phyloP scores from a whole-genome alignment of 2,329 filamentous ascomycete species.

The Alternaria alternata region DNA sequence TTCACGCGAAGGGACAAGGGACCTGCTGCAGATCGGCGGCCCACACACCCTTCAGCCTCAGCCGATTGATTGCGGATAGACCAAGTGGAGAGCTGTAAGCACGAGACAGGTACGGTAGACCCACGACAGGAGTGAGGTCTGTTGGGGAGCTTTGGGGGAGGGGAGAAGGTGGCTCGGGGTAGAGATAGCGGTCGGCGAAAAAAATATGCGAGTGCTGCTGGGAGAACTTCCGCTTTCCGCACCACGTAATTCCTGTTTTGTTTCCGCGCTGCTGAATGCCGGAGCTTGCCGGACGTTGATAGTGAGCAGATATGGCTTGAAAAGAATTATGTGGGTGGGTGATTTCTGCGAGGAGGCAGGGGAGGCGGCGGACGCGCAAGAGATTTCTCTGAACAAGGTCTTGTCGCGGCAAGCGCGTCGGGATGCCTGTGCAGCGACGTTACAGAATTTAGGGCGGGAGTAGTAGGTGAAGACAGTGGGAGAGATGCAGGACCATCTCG shows the following conservation, averaged over 20 bases:
- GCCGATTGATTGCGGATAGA: slow-evolving; percentile 43
- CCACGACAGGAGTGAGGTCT: slow-evolving; percentile 31
- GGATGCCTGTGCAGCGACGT: slow-evolving; percentile 20
- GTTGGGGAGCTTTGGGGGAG: slow-evolving; percentile 27
- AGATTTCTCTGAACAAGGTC: slow-evolving; percentile 24
- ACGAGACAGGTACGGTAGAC: slow-evolving; percentile 45
- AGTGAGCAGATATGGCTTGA: slow-evolving; percentile 12
- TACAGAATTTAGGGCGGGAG: slow-evolving; percentile 21
- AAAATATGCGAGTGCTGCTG: slow-evolving; percentile 34
- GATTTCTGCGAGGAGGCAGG: slow-evolving; percentile 19
- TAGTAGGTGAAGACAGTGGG: slow-evolving; percentile 14
- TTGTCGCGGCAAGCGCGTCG: slow-evolving; percentile 36
- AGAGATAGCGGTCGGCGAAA: slow-evolving; percentile 33
- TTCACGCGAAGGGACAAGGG: slow-evolving; percentile 46
- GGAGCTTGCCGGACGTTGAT: slow-evolving; percentile 34
- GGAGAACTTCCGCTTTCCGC: slow-evolving; percentile 36
- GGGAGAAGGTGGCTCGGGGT: slow-evolving; percentile 22
- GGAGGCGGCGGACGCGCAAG: slow-evolving; percentile 22
- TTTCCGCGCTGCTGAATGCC: slow-evolving; percentile 33
- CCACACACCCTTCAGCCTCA: slow-evolving; percentile 49
- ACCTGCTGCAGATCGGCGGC: slow-evolving; percentile 46
- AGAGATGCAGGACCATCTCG: slow-evolving; percentile 7
- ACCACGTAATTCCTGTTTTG: slow-evolving; percentile 33
- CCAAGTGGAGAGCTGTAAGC: slow-evolving; percentile 46
- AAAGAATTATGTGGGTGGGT: slow-evolving; percentile 13